Percentiles rank a stretch among this genome's conserved stretches.
Evolutionary conservation across 495 filamentous ascomycete genomes (phyloP).

Genomic region (Lasiosphaeria miniovina): DNA sequence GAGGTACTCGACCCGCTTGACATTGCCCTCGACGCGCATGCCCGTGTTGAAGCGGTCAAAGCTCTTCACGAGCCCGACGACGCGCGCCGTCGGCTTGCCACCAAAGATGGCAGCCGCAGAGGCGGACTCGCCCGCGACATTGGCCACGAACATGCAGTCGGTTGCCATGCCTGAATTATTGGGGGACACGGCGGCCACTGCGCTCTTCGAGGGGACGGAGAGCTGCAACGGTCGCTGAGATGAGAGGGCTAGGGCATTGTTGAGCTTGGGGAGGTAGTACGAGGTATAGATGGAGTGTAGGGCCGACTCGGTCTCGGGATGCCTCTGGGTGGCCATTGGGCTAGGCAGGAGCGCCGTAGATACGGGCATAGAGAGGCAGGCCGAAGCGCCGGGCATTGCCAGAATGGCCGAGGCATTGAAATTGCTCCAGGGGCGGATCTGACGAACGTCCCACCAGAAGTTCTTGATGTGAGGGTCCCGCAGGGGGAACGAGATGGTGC

Average conservation of each 20-base stretch:
- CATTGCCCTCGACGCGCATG: conserved; percentile 78
- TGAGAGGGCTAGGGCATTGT: conserved; percentile 69
- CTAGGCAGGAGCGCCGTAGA: conserved; percentile 60
- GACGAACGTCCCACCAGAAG: conserved; percentile 94
- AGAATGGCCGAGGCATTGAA: conserved; percentile 73
- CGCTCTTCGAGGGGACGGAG: conserved; percentile 52
- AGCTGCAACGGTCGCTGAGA: conserved; percentile 59
- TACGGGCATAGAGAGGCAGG: conserved; percentile 70
- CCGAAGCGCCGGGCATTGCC: conserved; percentile 66
- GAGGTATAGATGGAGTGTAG: conserved; percentile 66
- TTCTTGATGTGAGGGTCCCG: conserved; percentile 70
- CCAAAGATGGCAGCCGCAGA: conserved; percentile 57
- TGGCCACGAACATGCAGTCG: conserved; percentile 68
- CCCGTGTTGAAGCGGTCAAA: conserved; percentile 92
- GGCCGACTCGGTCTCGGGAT: conserved; percentile 70
- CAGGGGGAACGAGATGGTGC: conserved; percentile 67
- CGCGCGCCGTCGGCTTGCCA: conserved; percentile 69
- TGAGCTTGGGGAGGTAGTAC: conserved; percentile 74
- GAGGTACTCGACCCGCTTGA: conserved; percentile 80
- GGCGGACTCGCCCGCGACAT: conserved; percentile 49
- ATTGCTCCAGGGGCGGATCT: conserved; percentile 74
- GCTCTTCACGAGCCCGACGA: conserved; percentile 83
- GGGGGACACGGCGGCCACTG: conserved; percentile 48
- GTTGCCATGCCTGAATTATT: conserved; percentile 62
- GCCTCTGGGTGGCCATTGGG: conserved; percentile 49